Percentiles rank a stretch among this genome's conserved stretches.
Conservation (phyloP, 2,329 filamentous ascomycete genomes). For the Colletotrichum magnum region DNA sequence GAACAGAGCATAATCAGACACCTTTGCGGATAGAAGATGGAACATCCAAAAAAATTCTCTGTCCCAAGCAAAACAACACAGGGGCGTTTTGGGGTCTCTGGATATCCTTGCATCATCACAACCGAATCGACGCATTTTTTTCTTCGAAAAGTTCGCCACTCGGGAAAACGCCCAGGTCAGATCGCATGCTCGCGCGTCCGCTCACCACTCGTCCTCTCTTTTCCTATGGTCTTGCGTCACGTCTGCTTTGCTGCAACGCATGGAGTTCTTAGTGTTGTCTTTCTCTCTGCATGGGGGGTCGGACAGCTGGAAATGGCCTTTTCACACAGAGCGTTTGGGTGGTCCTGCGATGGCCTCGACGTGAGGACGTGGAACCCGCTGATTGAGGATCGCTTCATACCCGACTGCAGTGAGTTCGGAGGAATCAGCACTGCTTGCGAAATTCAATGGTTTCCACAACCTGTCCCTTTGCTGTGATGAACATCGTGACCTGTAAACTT, state of each 20-base stretch:
- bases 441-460: conserved; percentile 69
- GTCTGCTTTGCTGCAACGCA: conserved; percentile 16
- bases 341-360: conserved; percentile 54
- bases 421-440: conserved; percentile 69
- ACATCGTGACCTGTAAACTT: neutral
- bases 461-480: conserved; percentile 12
- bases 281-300: conserved; percentile 63
- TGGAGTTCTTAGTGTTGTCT: conserved; percentile 40
- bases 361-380: conserved; percentile 74
- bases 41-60: conserved; percentile 68
- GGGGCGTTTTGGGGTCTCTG: conserved; percentile 82
- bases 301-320: conserved; percentile 71
- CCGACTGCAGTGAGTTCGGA: conserved; percentile 64
- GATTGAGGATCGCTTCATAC: conserved; percentile 76
- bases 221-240: conserved; percentile 1
- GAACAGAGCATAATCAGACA: conserved; percentile 59
- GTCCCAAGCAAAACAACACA: conserved; percentile 60
- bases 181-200: conserved; percentile 4
- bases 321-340: conserved; percentile 68
- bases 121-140: conserved; percentile 51
- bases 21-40: conserved; percentile 81
- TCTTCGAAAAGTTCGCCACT: conserved; percentile 41
- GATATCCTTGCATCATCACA: conserved; percentile 80
- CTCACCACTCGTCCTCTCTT: conserved; percentile 19
- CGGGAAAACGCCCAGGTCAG: conserved; percentile 53